Evolutionary conservation across 192 early-diverging fungal genomes (phyloP).

Genomic region (Coemansia pectinata): DNA sequence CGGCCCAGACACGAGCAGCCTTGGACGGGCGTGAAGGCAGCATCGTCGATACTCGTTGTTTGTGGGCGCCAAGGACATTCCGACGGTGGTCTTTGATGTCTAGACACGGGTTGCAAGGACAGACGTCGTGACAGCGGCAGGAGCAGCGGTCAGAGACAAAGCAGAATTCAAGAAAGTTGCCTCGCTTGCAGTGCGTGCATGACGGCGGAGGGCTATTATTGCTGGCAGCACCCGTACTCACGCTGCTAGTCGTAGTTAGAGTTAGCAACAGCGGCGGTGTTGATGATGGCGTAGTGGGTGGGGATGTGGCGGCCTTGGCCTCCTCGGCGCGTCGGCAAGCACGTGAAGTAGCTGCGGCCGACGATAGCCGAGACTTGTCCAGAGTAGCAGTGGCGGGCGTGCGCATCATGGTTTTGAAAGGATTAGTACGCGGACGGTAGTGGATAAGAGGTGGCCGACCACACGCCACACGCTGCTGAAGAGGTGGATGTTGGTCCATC

Average conservation of each 20-base stretch:
- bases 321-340: neutral
- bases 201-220: neutral
- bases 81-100: constrained; percentile 31
- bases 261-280: neutral
- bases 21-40: neutral
- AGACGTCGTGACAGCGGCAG: constrained; percentile 36
- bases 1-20: constrained; percentile 3
- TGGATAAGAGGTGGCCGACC: constrained; percentile 18
- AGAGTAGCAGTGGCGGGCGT: neutral
- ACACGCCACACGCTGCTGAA: constrained; percentile 1
- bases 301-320: neutral
- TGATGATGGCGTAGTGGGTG: neutral
- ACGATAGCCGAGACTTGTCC: neutral
- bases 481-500: neutral
- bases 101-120: constrained; percentile 47
- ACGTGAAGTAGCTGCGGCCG: constrained; percentile 1
- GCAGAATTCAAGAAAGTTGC: constrained; percentile 51
- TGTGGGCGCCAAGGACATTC: neutral
- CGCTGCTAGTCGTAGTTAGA: neutral
- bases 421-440: constrained; percentile 30
- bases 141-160: constrained; percentile 31
- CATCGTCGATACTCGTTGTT: neutral
- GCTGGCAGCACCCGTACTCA: neutral
- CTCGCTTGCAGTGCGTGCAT: constrained; percentile 42
- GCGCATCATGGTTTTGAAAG: constrained; percentile 37